Evolutionary conservation across 306 rosid genomes (phyloP).

Genomic region (Rosa multiflora): DNA sequence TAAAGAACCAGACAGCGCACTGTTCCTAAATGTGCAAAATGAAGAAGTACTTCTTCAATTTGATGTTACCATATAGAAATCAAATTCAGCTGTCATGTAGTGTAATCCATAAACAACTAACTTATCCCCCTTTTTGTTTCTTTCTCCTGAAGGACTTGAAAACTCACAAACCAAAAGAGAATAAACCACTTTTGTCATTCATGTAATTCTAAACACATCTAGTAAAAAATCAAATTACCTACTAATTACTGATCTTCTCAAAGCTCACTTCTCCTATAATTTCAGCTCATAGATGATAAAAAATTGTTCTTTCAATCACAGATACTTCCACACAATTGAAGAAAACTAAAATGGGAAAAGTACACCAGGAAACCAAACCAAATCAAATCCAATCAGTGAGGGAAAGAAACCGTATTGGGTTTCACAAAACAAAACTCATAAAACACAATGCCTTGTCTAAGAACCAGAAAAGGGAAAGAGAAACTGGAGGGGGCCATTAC

Average conservation of each 20-base stretch:
- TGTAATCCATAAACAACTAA: no score
- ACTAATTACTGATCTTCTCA: background rate
- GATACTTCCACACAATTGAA: slow-evolving; percentile 29
- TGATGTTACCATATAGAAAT: no score
- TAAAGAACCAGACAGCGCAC: no score
- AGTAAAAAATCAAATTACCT: background rate
- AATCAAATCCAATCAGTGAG: slow-evolving; percentile 19
- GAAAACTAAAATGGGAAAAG: slow-evolving; percentile 21
- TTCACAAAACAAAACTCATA: slow-evolving; percentile 34
- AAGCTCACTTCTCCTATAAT: background rate
- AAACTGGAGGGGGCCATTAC: slow-evolving; percentile 26
- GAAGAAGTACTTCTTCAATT: no score
- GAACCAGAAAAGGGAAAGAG: slow-evolving; percentile 17
- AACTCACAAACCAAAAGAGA: no score
- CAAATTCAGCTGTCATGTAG: no score
- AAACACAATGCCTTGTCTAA: slow-evolving; percentile 27
- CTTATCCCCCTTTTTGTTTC: no score
- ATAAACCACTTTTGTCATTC: background rate
- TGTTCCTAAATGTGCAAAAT: no score
- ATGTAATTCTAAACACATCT: slow-evolving; percentile 20
- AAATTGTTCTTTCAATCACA: slow-evolving; percentile 28
- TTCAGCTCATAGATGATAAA: background rate
- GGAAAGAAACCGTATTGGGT: slow-evolving; percentile 34
- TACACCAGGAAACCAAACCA: slow-evolving; percentile 31
- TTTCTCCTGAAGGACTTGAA: no score